These are phyloP conservation scores for Jasminum sambac DNA, from an alignment of 257 asterid genomes.

Conservation along the genomic window DNA sequence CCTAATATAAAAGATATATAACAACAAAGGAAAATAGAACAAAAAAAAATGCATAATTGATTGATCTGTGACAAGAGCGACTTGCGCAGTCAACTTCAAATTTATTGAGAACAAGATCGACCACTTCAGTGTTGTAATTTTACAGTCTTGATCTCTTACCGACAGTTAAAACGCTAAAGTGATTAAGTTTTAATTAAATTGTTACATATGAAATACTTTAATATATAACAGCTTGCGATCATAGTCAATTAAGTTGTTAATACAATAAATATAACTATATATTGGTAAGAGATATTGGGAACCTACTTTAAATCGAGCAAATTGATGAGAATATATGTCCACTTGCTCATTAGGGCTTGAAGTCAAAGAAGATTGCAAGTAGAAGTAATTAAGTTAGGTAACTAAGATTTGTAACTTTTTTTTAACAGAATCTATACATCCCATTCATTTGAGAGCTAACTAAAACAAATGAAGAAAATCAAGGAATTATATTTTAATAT, in stretches of 20 bases:
- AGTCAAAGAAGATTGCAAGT: not conserved
- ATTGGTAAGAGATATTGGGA: too few relatives aligned
- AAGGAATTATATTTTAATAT: not conserved
- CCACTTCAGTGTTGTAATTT: too few relatives aligned
- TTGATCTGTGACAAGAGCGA: not conserved
- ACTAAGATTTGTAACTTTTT: not conserved
- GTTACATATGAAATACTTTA: too few relatives aligned
- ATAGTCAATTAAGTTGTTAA: too few relatives aligned
- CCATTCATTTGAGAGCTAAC: not conserved
- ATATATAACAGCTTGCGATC: too few relatives aligned
- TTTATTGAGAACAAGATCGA: not conserved
- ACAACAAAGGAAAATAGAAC: not conserved
- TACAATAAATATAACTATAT: too few relatives aligned
- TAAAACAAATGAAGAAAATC: not conserved
- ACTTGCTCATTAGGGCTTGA: not conserved
- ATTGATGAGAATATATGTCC: constrained; percentile 24
- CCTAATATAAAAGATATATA: constrained; percentile 8
- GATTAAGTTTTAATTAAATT: too few relatives aligned
- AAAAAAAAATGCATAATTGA: too few relatives aligned
- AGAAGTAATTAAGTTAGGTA: not conserved
- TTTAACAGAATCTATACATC: not conserved
- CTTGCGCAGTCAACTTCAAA: not conserved
- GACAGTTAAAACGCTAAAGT: too few relatives aligned
- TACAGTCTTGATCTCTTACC: too few relatives aligned
- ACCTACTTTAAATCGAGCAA: constrained; percentile 18